phyloP scores from a whole-genome alignment of 2,329 filamentous ascomycete species.

The Alternaria longipes region DNA sequence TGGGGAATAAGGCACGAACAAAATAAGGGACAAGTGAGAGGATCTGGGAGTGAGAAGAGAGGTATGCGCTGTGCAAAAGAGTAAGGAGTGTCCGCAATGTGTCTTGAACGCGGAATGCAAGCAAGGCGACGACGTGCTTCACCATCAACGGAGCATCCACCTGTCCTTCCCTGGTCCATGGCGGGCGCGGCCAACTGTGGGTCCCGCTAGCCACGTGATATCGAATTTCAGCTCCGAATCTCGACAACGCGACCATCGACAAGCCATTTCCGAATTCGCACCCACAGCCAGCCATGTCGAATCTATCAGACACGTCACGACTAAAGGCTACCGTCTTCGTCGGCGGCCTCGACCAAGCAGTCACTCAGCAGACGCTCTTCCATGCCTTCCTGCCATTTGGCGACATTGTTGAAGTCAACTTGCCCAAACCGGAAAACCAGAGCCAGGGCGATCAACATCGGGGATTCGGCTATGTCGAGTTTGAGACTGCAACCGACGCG shows the following conservation, averaged over 20 bases:
- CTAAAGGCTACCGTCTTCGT: conserved; percentile 94
- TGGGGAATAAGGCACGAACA: conserved; percentile 28
- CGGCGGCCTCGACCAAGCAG: conserved; percentile 82
- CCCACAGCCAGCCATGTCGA: conserved; percentile 26
- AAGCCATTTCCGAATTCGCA: conserved; percentile 3
- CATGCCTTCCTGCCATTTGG: conserved; percentile 97
- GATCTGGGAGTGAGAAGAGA: conserved; percentile 20
- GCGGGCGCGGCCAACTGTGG: conserved; percentile 27
- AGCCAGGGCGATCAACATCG: conserved; percentile 82
- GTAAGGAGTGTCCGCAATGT: conserved; percentile 28
- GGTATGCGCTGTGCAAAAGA: conserved; percentile 26
- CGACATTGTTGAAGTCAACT: conserved; percentile 88
- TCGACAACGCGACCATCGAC: conserved; percentile 5
- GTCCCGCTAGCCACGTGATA: conserved; percentile 37
- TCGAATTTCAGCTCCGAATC: conserved; percentile 27
- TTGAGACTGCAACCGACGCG: conserved; percentile 84
- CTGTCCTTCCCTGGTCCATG: conserved; percentile 45
- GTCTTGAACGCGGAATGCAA: conserved; percentile 25
- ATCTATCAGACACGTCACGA: conserved; percentile 83
- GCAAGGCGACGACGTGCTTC: conserved; percentile 38
- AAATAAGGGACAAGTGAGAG: conserved; percentile 23
- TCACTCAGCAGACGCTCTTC: conserved; percentile 78
- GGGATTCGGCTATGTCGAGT: conserved; percentile 97
- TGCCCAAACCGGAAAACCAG: conserved; percentile 86
- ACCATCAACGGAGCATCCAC: conserved; percentile 42